Evolutionary conservation across 2,329 filamentous ascomycete species (phyloP).

Genomic region (Rutstroemia sp.): DNA sequence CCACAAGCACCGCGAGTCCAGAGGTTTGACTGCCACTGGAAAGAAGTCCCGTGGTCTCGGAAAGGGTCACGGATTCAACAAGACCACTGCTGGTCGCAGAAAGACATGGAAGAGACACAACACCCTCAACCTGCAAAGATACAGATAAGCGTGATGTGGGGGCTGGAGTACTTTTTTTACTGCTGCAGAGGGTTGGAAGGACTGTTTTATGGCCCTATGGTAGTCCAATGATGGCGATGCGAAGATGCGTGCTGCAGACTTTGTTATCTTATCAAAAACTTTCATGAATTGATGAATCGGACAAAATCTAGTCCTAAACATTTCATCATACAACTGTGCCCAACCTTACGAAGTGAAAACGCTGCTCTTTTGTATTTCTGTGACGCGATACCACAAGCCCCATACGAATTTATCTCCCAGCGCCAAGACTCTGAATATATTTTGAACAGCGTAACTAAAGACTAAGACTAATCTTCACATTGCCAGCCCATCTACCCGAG

Average conservation of each 20-base stretch:
- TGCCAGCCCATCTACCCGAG: too few species aligned
- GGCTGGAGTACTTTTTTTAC: slow-evolving; percentile 19
- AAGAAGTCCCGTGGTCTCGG: slow-evolving; percentile 99
- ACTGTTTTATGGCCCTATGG: slow-evolving; percentile 17
- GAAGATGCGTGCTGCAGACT: slow-evolving; percentile 17
- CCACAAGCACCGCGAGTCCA: slow-evolving; percentile 99
- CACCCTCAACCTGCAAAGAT: slow-evolving; percentile 97
- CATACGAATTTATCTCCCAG: too few species aligned
- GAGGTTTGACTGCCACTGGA: slow-evolving; percentile 95
- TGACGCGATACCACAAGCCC: not conserved
- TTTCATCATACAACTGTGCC: not conserved
- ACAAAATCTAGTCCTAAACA: not conserved
- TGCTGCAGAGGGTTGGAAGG: slow-evolving; percentile 17
- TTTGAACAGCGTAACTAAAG: too few species aligned
- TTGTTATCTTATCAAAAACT: slow-evolving; percentile 14
- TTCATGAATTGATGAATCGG: slow-evolving; percentile 15
- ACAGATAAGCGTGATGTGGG: slow-evolving; percentile 58
- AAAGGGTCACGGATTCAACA: slow-evolving; percentile 99
- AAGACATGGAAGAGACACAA: slow-evolving; percentile 99
- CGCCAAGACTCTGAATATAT: too few species aligned
- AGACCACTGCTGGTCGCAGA: slow-evolving; percentile 92
- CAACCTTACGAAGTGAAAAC: not conserved
- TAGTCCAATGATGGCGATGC: slow-evolving; percentile 11
- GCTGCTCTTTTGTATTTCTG: not conserved
- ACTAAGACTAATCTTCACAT: too few species aligned